A percentile compares a stretch with the other conserved stretches of the same genome.
Evolutionary conservation across 1,139 yeast genomes (phyloP).

Genomic region (Sugiyamaella pinicola): DNA sequence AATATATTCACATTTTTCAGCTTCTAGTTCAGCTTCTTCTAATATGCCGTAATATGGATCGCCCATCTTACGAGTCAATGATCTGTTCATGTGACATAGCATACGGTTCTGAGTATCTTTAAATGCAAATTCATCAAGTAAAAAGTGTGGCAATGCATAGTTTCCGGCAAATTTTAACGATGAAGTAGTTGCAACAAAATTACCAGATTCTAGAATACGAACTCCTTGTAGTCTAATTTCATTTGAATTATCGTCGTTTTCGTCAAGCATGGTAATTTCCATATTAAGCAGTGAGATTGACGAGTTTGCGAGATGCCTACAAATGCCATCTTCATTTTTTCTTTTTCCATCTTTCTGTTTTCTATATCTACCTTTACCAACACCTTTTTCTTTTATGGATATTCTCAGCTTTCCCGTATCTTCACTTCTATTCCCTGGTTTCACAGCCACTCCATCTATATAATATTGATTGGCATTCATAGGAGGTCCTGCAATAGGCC

Average conservation of each 20-base stretch:
- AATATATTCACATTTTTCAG: conserved; percentile 68
- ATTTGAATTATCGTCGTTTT: conserved; percentile 28
- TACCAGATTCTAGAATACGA: conserved; percentile 71
- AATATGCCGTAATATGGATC: conserved; percentile 32
- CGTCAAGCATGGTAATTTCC: conserved; percentile 30
- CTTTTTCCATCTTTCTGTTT: not conserved
- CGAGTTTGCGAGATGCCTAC: conserved; percentile 15
- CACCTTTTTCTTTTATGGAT: conserved; percentile 27
- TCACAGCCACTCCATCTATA: conserved; percentile 11
- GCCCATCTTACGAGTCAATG: conserved; percentile 36
- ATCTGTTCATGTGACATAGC: conserved; percentile 47
- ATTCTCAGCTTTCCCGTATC: conserved; percentile 27
- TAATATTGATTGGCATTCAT: conserved; percentile 12
- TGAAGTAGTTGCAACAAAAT: conserved; percentile 61
- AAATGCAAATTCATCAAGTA: conserved; percentile 47
- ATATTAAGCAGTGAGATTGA: conserved; percentile 32
- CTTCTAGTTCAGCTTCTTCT: conserved; percentile 29
- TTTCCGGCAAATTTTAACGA: conserved; percentile 75
- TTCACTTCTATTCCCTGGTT: conserved; percentile 32
- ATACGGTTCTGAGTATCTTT: conserved; percentile 46
- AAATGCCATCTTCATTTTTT: not conserved
- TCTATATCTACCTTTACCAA: not conserved
- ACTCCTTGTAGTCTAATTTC: conserved; percentile 59
- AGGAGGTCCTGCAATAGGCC: conserved; percentile 4
- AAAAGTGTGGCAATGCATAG: conserved; percentile 57